Evolutionary conservation across 202 grass and related monocot genomes (phyloP).

Genomic region (Dendrocalamus latiflorus): DNA sequence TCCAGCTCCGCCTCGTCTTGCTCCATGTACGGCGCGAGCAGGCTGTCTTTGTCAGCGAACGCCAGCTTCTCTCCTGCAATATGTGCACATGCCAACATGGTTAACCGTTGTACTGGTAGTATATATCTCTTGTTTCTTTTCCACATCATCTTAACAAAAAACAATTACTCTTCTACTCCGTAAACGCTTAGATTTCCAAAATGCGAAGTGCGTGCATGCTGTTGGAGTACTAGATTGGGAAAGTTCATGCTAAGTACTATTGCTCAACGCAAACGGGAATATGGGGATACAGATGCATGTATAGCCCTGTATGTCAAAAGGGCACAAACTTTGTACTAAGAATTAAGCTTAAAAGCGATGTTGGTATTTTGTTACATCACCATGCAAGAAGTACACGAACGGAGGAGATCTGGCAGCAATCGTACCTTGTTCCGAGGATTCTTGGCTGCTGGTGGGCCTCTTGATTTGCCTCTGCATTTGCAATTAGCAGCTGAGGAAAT

Average conservation of each 20-base stretch:
- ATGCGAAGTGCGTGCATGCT: background rate
- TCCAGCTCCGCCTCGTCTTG: slow-evolving; percentile 28
- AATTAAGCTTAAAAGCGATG: background rate
- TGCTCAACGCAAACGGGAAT: background rate
- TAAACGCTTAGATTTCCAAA: background rate
- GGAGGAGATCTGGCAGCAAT: background rate
- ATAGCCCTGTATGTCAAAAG: slow-evolving; percentile 3
- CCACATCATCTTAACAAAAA: background rate
- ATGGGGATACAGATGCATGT: background rate
- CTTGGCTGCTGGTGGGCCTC: slow-evolving; percentile 19
- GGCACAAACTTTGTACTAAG: slow-evolving; percentile 1
- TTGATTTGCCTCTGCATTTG: slow-evolving; percentile 39
- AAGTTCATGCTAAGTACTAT: background rate
- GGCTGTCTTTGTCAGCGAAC: slow-evolving; percentile 11
- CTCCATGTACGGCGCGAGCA: slow-evolving; percentile 16
- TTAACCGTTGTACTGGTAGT: background rate
- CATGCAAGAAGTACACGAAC: background rate
- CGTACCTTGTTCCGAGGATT: slow-evolving; percentile 30
- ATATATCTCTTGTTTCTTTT: background rate
- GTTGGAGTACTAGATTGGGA: background rate
- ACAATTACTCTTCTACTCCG: background rate
- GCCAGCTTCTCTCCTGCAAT: slow-evolving; percentile 28
- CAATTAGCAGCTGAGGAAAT: background rate
- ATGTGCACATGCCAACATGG: background rate
- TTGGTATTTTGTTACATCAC: background rate